Base-by-base conservation (phyloP, 2,329 filamentous ascomycete genomes). In the Colletotrichum sublineola region DNA sequence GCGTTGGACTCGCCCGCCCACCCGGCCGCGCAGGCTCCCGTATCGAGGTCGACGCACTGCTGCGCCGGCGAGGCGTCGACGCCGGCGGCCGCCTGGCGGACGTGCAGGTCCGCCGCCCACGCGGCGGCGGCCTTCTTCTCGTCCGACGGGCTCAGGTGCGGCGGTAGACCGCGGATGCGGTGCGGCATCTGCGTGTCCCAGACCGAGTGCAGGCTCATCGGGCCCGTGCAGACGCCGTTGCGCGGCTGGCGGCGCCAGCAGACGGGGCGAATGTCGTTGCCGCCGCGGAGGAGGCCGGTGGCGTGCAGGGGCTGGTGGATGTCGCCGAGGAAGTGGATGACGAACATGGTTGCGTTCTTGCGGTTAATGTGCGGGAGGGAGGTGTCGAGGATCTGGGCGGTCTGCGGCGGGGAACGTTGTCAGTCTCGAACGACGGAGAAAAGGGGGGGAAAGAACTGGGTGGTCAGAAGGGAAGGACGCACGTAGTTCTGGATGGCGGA, bases 341-440 rank as follows among this genome's bases (percentile, higher is more conserved):
- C 73, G 67, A 74, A 74, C 73, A 74, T 74, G 44, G 71, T 71
- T 24, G 73, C 73, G 66, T 67, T 73, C 60, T 67, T 68, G 36
- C 74, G 75, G 68, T 74, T 75, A 73, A 78, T 74, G 70, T 79
- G 87, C 65, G 70, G 66, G 40, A 73, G 70, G 33, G 60, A 60
- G 3, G 70, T 73, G 48, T 73, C 70, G 38, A 73, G 70, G 24
- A 73, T 73, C 58, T 73, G 70, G 24, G 70, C 58, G 18, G 70
- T 73, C 70, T 73, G 24, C 46, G 7, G 9, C 20, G 2, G 12
- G 29, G 36, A 8, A 8, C 5, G 18, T 20, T 4, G n/a, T 72
- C 7, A 69, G 66, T 40, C 15, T 12, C 18, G 4, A 42, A 3
- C 8, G 6, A 3, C 1, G 2, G n/a, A 15, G 31, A 20, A 5